Conservation (phyloP, 2,329 filamentous ascomycete genomes). For the Curvularia eragrostidis region DNA sequence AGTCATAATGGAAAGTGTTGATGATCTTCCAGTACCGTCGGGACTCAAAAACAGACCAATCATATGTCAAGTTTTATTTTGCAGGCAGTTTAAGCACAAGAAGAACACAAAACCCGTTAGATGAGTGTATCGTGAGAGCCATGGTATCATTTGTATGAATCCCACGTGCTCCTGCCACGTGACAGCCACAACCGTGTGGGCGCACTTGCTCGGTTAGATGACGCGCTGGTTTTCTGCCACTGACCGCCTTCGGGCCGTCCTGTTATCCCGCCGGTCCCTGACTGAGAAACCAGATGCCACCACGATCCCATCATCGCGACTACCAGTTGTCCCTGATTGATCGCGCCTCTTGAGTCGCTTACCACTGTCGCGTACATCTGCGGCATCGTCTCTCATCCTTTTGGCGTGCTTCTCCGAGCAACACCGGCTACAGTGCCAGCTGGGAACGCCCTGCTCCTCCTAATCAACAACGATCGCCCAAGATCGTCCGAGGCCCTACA, state of each 20-base stretch:
- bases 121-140: neutral
- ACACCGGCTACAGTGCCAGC: constrained; percentile 24
- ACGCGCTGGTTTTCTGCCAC: constrained; percentile 24
- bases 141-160: neutral
- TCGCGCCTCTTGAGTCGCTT: constrained; percentile 26
- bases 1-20: neutral
- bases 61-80: neutral
- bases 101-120: too few relatives aligned
- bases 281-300: constrained; percentile 21
- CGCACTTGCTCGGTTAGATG: constrained; percentile 12
- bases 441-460: constrained; percentile 35
- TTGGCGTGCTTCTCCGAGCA: constrained; percentile 24
- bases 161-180: neutral
- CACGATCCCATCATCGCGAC: constrained; percentile 24
- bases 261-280: constrained; percentile 21
- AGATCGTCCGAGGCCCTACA: constrained; percentile 24
- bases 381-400: constrained; percentile 18
- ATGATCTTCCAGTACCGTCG: neutral
- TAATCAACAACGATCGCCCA: constrained; percentile 31
- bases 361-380: constrained; percentile 24
- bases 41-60: neutral
- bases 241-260: constrained; percentile 20
- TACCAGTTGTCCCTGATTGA: constrained; percentile 8
- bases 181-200: neutral
- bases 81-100: neutral